Conservation (phyloP, 371 early-diverging fungal genomes). For the Mortierella sp. region DNA sequence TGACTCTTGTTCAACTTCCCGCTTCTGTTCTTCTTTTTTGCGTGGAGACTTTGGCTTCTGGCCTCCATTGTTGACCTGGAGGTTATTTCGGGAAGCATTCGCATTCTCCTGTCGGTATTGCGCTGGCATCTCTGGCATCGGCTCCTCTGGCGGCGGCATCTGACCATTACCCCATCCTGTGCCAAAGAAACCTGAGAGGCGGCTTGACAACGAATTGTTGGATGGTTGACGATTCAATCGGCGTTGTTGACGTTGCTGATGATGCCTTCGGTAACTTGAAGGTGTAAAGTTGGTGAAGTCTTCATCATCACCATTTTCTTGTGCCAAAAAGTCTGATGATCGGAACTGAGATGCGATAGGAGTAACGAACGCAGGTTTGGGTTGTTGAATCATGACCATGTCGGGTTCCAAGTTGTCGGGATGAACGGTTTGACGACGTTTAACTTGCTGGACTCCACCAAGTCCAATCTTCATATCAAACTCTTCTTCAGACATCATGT, state of each 20-base stretch:
- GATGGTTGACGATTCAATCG: conserved; percentile 29
- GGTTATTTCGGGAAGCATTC: neutral
- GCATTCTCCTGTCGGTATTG: conserved; percentile 30
- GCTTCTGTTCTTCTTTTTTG: conserved; percentile 3
- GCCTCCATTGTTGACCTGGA: neutral
- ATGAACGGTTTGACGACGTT: conserved; percentile 44
- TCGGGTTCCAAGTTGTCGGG: conserved; percentile 23
- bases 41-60: neutral
- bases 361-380: conserved; percentile 53
- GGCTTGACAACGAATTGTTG: conserved; percentile 43
- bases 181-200: conserved; percentile 51
- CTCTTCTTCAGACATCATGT: conserved; percentile 56
- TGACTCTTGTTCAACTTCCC: neutral
- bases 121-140: conserved; percentile 43
- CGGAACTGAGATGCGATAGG: conserved; percentile 54
- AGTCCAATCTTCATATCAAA: conserved; percentile 53
- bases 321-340: conserved; percentile 1
- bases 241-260: conserved; percentile 45
- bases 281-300: conserved; percentile 38
- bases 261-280: conserved; percentile 53
- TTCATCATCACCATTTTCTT: conserved; percentile 41
- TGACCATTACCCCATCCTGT: conserved; percentile 34
- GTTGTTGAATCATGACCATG: conserved; percentile 38
- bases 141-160: conserved; percentile 22
- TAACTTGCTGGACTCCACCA: conserved; percentile 35